These are phyloP conservation scores for Exobasidium cylindrosporum DNA, from an alignment of 1,284 basidiomycete genomes.

Conservation along the genomic window DNA sequence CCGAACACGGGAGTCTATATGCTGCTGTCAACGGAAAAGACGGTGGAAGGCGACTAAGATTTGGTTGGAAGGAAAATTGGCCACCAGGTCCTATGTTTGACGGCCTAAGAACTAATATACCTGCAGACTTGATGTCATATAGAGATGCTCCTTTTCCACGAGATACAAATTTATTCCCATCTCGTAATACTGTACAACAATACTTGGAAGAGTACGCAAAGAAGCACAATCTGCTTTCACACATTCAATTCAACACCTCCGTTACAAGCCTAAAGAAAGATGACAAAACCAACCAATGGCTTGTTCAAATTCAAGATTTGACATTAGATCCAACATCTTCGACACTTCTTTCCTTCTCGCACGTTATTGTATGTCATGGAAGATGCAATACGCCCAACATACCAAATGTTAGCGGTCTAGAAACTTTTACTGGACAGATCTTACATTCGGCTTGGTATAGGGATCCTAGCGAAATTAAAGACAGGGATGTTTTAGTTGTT, in stretches of 20 bases:
- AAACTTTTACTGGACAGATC: constrained; percentile 56
- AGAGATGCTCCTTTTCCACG: constrained; percentile 42
- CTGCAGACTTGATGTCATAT: constrained; percentile 54
- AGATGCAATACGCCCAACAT: constrained; percentile 60
- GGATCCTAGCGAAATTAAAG: constrained; percentile 44
- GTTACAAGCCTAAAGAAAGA: constrained; percentile 3
- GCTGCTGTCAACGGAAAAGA: neutral
- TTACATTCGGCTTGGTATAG: constrained; percentile 60
- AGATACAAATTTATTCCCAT: constrained; percentile 23
- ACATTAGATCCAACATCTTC: neutral
- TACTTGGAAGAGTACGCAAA: constrained; percentile 57
- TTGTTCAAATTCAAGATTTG: neutral
- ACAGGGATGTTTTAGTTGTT: constrained; percentile 57
- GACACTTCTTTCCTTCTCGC: constrained; percentile 24
- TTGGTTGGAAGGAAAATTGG: neutral
- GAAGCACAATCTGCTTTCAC: neutral
- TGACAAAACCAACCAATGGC: neutral
- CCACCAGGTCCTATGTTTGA: constrained; percentile 48
- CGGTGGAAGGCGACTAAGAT: constrained; percentile 10
- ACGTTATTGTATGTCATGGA: constrained; percentile 57
- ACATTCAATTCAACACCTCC: constrained; percentile 1
- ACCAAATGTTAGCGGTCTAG: constrained; percentile 57
- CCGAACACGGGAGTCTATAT: constrained; percentile 15
- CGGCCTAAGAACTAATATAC: constrained; percentile 51
- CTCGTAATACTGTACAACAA: constrained; percentile 37